Evolutionary conservation across 2,329 filamentous ascomycete genomes (phyloP).

Genomic region (Pseudogymnoascus sp.): DNA sequence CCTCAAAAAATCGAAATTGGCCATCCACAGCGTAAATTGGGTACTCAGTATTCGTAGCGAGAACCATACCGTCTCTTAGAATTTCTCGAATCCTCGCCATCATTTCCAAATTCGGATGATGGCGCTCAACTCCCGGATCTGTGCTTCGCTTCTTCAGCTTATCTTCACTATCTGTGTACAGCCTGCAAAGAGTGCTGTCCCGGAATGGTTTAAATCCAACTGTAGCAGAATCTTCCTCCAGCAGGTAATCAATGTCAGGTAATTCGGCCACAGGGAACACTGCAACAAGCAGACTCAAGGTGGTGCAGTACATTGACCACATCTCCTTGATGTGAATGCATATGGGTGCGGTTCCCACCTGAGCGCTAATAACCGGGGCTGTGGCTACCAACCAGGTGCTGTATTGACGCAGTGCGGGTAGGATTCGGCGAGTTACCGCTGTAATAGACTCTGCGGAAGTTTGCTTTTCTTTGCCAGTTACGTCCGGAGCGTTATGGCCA

Average conservation of each 20-base stretch:
- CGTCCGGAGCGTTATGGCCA: conserved; percentile 34
- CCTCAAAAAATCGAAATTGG: conserved; percentile 44
- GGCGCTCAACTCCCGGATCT: conserved; percentile 41
- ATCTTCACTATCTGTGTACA: conserved; percentile 32
- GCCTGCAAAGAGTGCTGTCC: conserved; percentile 42
- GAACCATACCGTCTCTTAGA: conserved; percentile 49
- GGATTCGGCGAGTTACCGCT: conserved; percentile 48
- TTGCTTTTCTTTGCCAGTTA: conserved; percentile 31
- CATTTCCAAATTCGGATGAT: conserved; percentile 54
- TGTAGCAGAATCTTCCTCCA: conserved; percentile 60
- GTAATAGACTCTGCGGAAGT: conserved; percentile 42
- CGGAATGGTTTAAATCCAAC: conserved; percentile 55
- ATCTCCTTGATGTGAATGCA: conserved; percentile 50
- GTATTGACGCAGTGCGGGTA: conserved; percentile 58
- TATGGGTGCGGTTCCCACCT: conserved; percentile 44
- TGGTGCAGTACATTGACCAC: conserved; percentile 57
- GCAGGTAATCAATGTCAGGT: conserved; percentile 49
- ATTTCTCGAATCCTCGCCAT: conserved; percentile 56
- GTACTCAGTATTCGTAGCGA: conserved; percentile 41
- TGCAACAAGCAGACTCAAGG: conserved; percentile 48
- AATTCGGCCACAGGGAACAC: conserved; percentile 50
- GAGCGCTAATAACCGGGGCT: conserved; percentile 43
- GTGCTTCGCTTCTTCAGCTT: conserved; percentile 39
- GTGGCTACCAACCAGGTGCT: conserved; percentile 57
- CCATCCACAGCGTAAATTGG: conserved; percentile 35